Evolutionary conservation across 192 early-diverging fungal species (phyloP), one percentile per base, ranked within the genome.

Genomic region (Linnemannia schmuckeri): DNA sequence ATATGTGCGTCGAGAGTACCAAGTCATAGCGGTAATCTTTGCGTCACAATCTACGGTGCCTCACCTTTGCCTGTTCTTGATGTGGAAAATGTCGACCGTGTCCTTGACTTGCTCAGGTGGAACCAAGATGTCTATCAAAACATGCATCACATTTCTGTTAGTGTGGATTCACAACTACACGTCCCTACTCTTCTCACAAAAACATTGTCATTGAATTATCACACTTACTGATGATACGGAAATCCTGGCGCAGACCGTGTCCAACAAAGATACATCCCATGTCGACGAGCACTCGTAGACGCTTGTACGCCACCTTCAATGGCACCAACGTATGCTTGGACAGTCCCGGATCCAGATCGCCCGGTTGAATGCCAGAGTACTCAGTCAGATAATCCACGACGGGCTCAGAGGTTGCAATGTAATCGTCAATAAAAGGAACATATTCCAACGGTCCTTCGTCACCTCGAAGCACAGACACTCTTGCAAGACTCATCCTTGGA

Each of bases 381-480:
- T 96, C 95, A 0, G 98, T 99, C 18, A 98, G 86, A 74, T 98
- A 97, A 79, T 99, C 98, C 18, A 95, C 95, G 40, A 99, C 92
- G 12, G 96, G 95, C 71, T 97, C 96, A 13, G 92, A 93, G 4
- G 94, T 94, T 4, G 90, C 94, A 72, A 99, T 96, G 82, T 99
- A 99, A 87, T 99, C 98, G 85, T 99, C 98, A 66, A 99, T 97
- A 87, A 98, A 98, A 1, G 98, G 97, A 27, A 95, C 88, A 24
- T 94, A 94, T 49, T 94, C 93, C 46, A 94, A 77, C 0, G 91
- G 89, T 0, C 95, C 96, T 20, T 92, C 93, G 33, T 92, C 88
- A 0, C 97, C 98, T 6, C 98, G 93, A 30, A 99, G 84, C 0
- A 99, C 96, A 70, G 96, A 97, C 24, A 99, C 96, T 15, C 98